These are phyloP conservation scores for Verticillium klebahnii DNA, from an alignment of 2,329 filamentous ascomycete species.

Conservation along the genomic window DNA sequence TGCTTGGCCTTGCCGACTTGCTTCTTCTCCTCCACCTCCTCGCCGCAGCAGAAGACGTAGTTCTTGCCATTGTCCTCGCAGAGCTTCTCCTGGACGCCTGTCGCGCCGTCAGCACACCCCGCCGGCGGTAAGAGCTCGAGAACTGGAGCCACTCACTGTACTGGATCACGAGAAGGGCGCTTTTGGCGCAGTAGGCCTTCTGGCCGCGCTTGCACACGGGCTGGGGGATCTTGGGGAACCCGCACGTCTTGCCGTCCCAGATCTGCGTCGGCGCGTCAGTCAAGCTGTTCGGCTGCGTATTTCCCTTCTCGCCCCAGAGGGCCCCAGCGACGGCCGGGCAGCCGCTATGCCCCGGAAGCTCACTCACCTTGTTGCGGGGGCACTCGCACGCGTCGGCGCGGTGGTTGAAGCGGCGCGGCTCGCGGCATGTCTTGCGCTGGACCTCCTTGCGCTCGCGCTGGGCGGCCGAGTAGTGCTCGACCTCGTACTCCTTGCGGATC, in stretches of 20 bases:
- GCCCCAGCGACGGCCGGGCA: too few relatives aligned
- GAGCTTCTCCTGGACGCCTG: not conserved
- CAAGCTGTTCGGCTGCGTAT: too few relatives aligned
- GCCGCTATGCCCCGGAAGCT: too few relatives aligned
- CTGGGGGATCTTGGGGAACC: not conserved
- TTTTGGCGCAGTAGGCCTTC: not conserved
- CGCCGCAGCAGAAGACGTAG: slow-evolving; percentile 7
- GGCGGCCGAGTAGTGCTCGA: not conserved
- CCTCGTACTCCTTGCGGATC: not conserved
- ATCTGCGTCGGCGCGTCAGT: not conserved
- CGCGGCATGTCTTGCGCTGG: not conserved
- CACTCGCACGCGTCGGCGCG: not conserved
- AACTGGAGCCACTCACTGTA: not conserved
- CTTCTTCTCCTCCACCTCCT: not conserved
- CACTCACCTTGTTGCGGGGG: not conserved
- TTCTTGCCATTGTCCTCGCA: slow-evolving; percentile 6
- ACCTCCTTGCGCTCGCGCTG: not conserved
- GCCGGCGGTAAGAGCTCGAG: not conserved
- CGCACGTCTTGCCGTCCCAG: not conserved
- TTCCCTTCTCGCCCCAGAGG: too few relatives aligned
- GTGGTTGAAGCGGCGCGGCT: slow-evolving; percentile 1
- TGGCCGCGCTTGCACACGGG: not conserved
- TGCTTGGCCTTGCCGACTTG: not conserved
- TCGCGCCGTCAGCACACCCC: not conserved
- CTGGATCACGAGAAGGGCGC: not conserved